A percentile compares a stretch with the other conserved stretches of the same genome.
Conservation (phyloP, 164 flowering plant genomes). For the Warburgia ugandensis region DNA sequence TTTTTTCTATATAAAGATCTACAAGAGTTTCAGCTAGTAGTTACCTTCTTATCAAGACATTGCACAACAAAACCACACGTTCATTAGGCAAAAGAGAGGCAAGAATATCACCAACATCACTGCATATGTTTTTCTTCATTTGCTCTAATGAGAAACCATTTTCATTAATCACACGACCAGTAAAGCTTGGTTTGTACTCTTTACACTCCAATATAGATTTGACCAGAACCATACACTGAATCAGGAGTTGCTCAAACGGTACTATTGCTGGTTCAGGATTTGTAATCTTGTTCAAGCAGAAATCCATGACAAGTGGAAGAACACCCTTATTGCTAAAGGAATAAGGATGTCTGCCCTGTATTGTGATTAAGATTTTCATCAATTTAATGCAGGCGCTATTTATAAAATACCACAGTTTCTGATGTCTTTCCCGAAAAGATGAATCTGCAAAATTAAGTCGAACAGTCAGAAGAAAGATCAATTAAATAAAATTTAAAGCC, state of each 20-base stretch:
- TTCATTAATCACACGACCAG: conserved; percentile 82
- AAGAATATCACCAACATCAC: conserved; percentile 49
- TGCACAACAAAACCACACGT: conserved; percentile 70
- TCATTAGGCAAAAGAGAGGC: conserved; percentile 72
- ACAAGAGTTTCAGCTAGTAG: background rate
- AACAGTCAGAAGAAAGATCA: too few relatives aligned
- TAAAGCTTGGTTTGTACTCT: conserved; percentile 71
- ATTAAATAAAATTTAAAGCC: too few relatives aligned
- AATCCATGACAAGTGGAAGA: conserved; percentile 62
- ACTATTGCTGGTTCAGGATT: conserved; percentile 55
- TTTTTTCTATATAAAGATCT: too few relatives aligned
- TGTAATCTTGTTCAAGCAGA: conserved; percentile 69
- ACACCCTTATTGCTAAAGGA: conserved; percentile 85
- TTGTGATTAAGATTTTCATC: conserved; percentile 70
- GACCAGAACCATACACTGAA: conserved; percentile 90
- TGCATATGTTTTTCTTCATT: conserved; percentile 60
- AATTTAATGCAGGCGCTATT: conserved; percentile 68
- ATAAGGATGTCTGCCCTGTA: conserved; percentile 83
- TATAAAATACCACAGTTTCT: conserved; percentile 59
- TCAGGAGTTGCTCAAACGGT: conserved; percentile 64
- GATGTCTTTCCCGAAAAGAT: conserved; percentile 46
- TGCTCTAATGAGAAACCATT: conserved; percentile 56
- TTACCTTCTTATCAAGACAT: conserved; percentile 80
- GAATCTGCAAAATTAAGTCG: too few relatives aligned
- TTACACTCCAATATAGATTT: conserved; percentile 80